phyloP scores from a whole-genome alignment of 2,329 filamentous ascomycete species.

The Aspergillus nomiae region DNA sequence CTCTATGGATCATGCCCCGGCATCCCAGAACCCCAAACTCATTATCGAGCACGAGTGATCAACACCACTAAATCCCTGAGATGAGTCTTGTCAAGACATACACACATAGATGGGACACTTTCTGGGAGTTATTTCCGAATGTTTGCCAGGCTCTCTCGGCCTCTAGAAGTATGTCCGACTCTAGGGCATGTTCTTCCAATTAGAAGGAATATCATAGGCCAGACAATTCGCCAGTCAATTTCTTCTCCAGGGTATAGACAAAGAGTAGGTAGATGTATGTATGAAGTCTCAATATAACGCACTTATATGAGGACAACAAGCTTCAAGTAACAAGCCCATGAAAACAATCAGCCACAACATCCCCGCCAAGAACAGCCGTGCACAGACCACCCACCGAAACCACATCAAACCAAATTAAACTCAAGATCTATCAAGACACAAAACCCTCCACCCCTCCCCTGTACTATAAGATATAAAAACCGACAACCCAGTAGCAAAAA shows the following conservation, averaged over 20 bases:
- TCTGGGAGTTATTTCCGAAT: neutral
- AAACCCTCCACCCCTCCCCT: neutral
- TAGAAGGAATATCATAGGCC: too few relatives aligned
- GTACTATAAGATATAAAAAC: neutral
- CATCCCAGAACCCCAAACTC: too few relatives aligned
- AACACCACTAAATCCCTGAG: neutral
- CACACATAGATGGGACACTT: neutral
- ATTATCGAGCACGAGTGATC: neutral
- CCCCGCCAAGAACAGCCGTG: neutral
- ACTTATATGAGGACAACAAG: neutral
- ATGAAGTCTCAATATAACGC: too few relatives aligned
- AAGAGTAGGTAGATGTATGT: too few relatives aligned
- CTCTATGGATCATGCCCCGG: neutral
- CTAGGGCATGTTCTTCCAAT: neutral
- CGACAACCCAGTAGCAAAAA: constrained; percentile 24
- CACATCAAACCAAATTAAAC: neutral
- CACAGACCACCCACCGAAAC: neutral
- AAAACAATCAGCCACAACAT: neutral
- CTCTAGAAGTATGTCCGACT: neutral
- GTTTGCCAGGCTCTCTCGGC: neutral
- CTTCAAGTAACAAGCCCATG: neutral
- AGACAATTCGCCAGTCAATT: too few relatives aligned
- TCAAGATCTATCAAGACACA: constrained; percentile 2
- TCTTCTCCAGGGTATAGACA: neutral
- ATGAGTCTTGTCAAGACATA: neutral